phyloP scores from a whole-genome alignment of 352 stramenopile species.

The Aphanomyces invadans region DNA sequence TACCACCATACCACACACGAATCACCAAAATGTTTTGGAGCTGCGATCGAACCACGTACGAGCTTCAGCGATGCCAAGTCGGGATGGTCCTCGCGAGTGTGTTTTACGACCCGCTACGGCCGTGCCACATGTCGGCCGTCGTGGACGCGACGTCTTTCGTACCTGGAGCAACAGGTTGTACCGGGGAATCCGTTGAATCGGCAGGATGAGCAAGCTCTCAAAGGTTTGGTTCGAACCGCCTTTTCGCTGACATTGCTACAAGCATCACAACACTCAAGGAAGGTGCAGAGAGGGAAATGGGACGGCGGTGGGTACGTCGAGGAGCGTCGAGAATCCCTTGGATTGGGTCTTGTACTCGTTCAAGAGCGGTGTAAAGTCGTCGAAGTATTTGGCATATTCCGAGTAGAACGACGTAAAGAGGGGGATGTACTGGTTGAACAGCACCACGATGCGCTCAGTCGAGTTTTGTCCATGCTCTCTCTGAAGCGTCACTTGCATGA shows the following conservation, averaged over 20 bases:
- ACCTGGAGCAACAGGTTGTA: conserved; percentile 84
- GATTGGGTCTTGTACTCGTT: conserved; percentile 37
- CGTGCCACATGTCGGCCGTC: background rate
- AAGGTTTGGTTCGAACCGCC: conserved; percentile 60
- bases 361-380: conserved; percentile 58
- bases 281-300: conserved; percentile 31
- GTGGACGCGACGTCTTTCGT: background rate
- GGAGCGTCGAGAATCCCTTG: background rate
- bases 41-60: no score
- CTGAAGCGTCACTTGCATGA: conserved; percentile 29
- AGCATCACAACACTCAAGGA: no score
- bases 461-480: conserved; percentile 30
- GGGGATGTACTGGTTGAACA: conserved; percentile 75
- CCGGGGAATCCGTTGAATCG: conserved; percentile 86
- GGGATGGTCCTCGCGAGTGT: conserved; percentile 48
- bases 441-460: conserved; percentile 47
- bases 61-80: conserved; percentile 57
- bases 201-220: conserved; percentile 86
- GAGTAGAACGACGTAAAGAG: conserved; percentile 75
- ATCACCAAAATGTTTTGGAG: no score
- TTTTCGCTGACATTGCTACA: conserved; percentile 44
- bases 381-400: conserved; percentile 77
- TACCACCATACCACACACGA: background rate
- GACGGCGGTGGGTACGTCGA: background rate
- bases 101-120: conserved; percentile 52